phyloP scores from a whole-genome alignment of 2,329 filamentous ascomycete species.

The Volutella citrinella region DNA sequence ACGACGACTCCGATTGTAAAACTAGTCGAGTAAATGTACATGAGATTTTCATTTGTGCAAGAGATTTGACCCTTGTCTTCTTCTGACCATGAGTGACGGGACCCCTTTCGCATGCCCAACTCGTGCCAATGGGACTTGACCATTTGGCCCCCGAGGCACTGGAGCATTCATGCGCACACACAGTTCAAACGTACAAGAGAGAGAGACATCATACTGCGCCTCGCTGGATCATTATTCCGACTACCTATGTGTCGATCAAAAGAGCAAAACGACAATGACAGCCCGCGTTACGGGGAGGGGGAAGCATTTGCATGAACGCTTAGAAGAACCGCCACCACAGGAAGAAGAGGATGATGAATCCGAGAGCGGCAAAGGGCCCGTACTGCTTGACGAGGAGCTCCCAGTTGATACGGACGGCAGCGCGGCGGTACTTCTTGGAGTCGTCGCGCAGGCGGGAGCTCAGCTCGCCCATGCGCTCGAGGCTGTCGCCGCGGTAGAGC shows the following conservation, averaged over 20 bases:
- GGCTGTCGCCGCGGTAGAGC: slow-evolving; percentile 86
- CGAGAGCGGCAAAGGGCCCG: slow-evolving; percentile 81
- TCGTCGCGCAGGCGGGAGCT: slow-evolving; percentile 85
- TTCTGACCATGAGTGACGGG: slow-evolving; percentile 3
- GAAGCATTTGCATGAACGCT: slow-evolving; percentile 20
- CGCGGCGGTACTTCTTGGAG: slow-evolving; percentile 88
- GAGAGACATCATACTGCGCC: slow-evolving; percentile 9
- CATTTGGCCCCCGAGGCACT: too few relatives aligned
- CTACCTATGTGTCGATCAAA: too few relatives aligned
- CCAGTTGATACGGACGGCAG: slow-evolving; percentile 97
- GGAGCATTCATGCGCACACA: too few relatives aligned
- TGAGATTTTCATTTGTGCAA: slow-evolving; percentile 11
- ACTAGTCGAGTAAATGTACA: slow-evolving; percentile 23
- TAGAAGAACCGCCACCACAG: slow-evolving; percentile 93
- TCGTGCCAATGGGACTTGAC: too few relatives aligned
- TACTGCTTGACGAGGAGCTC: slow-evolving; percentile 96
- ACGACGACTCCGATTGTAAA: slow-evolving; percentile 13
- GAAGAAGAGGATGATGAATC: slow-evolving; percentile 79
- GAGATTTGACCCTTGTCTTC: slow-evolving; percentile 5
- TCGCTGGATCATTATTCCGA: too few relatives aligned
- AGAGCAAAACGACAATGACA: too few relatives aligned
- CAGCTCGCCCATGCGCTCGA: slow-evolving; percentile 97
- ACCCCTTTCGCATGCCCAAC: slow-evolving; percentile 1
- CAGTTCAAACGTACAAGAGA: slow-evolving; percentile 7
- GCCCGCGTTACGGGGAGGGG: too few relatives aligned